Evolutionary conservation across 129 eudicot genomes (phyloP).

Genomic region (Lactuca sativa): DNA sequence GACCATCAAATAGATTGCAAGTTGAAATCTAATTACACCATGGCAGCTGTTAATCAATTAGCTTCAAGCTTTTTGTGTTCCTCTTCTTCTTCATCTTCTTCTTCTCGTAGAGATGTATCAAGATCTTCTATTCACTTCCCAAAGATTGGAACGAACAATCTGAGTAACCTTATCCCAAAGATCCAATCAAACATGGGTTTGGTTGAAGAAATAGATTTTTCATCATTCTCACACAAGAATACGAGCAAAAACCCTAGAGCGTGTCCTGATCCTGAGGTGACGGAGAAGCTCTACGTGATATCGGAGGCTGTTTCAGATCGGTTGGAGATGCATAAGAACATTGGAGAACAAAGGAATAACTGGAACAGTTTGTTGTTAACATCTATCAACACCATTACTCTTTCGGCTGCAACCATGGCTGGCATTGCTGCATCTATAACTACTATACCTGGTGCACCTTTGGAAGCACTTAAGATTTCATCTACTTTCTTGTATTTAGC

Average conservation of each 20-base stretch:
- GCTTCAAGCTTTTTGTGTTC: constrained; percentile 26
- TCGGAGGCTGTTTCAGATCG: constrained; percentile 49
- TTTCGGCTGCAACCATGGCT: constrained; percentile 47
- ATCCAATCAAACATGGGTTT: constrained; percentile 24
- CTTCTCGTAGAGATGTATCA: constrained; percentile 19
- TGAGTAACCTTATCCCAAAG: constrained; percentile 21
- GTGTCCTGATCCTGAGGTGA: constrained; percentile 17
- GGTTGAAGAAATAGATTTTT: constrained; percentile 30
- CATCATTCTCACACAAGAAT: constrained; percentile 23
- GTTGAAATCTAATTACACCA: constrained; percentile 18
- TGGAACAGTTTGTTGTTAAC: constrained; percentile 47
- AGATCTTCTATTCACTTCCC: constrained; percentile 35
- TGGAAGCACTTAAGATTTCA: constrained; percentile 39
- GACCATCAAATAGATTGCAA: background rate
- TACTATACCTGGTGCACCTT: constrained; percentile 24
- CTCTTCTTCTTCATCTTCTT: constrained; percentile 21
- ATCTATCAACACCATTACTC: constrained; percentile 47
- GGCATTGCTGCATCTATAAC: constrained; percentile 40
- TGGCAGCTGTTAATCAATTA: constrained; percentile 32
- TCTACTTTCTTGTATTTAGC: constrained; percentile 50
- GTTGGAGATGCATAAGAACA: constrained; percentile 55
- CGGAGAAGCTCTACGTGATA: constrained; percentile 43
- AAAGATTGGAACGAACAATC: constrained; percentile 17
- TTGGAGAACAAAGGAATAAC: constrained; percentile 47
- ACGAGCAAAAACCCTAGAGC: background rate